Base-by-base conservation (phyloP, 306 rosid species). In the Astragalus glycyphyllos region DNA sequence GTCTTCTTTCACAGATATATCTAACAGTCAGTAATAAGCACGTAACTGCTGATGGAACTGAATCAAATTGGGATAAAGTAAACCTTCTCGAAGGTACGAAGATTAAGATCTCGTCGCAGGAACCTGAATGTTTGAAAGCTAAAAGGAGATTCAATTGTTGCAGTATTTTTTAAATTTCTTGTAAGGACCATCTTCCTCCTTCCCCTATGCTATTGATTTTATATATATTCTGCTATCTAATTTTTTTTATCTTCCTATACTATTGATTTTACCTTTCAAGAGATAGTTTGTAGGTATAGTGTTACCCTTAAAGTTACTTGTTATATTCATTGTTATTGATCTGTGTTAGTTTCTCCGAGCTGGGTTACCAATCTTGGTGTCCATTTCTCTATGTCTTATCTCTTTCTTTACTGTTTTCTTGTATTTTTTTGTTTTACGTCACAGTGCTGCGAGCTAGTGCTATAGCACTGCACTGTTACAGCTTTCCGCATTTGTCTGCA, bases 1-100 rank as follows among this genome's bases (percentile, higher is more conserved):
- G 86, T 11, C 85, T 91, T 80, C 87, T 94, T 23, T 89, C 96
- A 3, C 97, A 94, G 75, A 86, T 94, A 55, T 94, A 91, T 77
- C 53, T 77, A 58, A 72, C 81, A 7, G 58, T 89, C 14, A 70
- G 92, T 82, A 91, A 82, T 84, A 91, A 89, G 81, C 56, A 88
- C 53, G 86, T 94, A 12, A 1, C 70, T 67, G 83, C 89, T 9
- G 85, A 86, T 61, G 97, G 90, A 6, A 81, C 80, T 55, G 65
- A 75, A 37, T 78, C 83, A 20, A 69, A 86, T 44, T 86, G 78
- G 64, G 92, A 92, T 62, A 87, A 65, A 76, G 80, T 92, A 35
- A 85, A 89, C 46, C 90, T 91, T 41, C 87, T 90, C 45, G 86
- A 73, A 55, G 99, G 99, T 42, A 79, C 83, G 14, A 66, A 83